A percentile compares a stretch with the other conserved stretches of the same genome.
These are phyloP conservation scores for Aspergillus udagawae DNA, from an alignment of 2,329 filamentous ascomycete species.

Conservation along the genomic window DNA sequence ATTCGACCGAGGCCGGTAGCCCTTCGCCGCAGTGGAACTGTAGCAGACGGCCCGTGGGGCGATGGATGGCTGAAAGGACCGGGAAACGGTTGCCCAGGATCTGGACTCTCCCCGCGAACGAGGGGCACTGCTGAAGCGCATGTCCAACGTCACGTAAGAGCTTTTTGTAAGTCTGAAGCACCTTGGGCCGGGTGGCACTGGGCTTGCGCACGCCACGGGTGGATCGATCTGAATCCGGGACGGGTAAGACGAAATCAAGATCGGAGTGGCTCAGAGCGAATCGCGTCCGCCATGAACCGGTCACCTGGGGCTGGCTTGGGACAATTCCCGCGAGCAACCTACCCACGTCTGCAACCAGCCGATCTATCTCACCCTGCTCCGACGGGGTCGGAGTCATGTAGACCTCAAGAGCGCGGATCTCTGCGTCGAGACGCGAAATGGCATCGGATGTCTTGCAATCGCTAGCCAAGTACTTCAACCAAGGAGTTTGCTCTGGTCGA, in stretches of 20 bases:
- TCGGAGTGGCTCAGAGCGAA: conserved; percentile 52
- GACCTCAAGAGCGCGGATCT: conserved; percentile 44
- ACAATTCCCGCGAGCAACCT: conserved; percentile 23
- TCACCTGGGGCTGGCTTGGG: conserved; percentile 38
- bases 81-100: conserved; percentile 25
- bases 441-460: conserved; percentile 15
- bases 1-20: conserved; percentile 35
- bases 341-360: conserved; percentile 25
- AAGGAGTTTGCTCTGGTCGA: conserved; percentile 25
- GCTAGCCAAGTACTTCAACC: conserved; percentile 27
- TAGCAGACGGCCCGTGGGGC: conserved; percentile 46
- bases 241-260: conserved; percentile 48
- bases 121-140: conserved; percentile 16
- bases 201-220: conserved; percentile 24
- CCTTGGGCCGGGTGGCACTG: conserved; percentile 31
- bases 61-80: conserved; percentile 40
- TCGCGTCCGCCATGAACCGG: conserved; percentile 53
- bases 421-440: conserved; percentile 34
- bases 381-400: conserved; percentile 42
- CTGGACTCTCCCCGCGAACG: conserved; percentile 17
- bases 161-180: conserved; percentile 19
- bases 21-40: conserved; percentile 49
- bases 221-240: conserved; percentile 22
- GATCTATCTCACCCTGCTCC: conserved; percentile 36
- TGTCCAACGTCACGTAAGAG: conserved; percentile 21